Evolutionary conservation across 768 basidiomycete genomes (phyloP).

Genomic region (Pulveroboletus sp.): DNA sequence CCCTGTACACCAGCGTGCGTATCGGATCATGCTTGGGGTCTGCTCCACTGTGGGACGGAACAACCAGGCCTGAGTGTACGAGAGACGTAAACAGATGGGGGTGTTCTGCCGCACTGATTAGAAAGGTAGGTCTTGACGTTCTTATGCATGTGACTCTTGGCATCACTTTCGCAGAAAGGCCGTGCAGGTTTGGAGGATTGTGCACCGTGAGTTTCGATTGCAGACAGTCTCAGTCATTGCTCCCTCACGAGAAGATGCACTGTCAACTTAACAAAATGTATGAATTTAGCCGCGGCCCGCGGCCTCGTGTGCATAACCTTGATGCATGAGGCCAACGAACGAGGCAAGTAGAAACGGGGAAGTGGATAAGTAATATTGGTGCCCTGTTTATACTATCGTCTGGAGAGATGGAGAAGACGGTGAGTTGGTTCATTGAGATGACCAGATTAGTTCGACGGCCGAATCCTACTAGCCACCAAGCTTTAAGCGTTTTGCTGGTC

Average conservation of each 20-base stretch:
- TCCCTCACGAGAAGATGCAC: constrained; percentile 1
- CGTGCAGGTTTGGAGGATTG: not conserved
- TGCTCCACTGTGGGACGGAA: constrained; percentile 12
- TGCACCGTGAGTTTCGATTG: not conserved
- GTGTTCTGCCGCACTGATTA: constrained; percentile 1
- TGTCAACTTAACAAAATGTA: not conserved
- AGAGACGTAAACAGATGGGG: constrained; percentile 9
- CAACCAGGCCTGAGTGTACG: not conserved
- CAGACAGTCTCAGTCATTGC: not conserved
- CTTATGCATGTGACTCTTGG: not conserved
- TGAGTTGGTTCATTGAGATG: constrained; percentile 2
- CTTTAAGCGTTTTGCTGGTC: not conserved
- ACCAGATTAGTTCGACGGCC: not conserved
- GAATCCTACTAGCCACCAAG: not conserved
- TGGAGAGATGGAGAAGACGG: constrained; percentile 1
- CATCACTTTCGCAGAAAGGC: not conserved
- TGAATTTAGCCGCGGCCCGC: constrained; percentile 11
- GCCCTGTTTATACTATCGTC: constrained; percentile 5
- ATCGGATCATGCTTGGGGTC: constrained; percentile 2
- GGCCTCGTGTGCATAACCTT: constrained; percentile 17
- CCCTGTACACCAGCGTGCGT: not conserved
- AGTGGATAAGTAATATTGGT: not conserved
- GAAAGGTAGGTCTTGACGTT: not conserved
- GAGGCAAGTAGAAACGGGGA: constrained; percentile 7
- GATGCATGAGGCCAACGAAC: constrained; percentile 6